Evolutionary conservation across 2,329 filamentous ascomycete genomes (phyloP).

Genomic region (Botrytis aclada): DNA sequence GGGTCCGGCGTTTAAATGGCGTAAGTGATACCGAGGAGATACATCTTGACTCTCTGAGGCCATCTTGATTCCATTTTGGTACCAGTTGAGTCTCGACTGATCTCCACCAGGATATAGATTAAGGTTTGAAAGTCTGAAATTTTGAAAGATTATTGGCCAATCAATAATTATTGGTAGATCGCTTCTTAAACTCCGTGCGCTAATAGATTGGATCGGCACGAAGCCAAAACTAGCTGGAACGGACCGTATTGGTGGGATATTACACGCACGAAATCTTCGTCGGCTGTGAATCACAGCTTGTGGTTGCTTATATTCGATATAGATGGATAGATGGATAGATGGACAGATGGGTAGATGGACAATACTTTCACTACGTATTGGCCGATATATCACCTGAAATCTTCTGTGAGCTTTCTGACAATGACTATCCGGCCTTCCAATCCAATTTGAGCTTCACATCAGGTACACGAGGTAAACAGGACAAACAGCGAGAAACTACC

Average conservation of each 20-base stretch:
- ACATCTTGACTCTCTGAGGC: background rate
- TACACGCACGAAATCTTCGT: background rate
- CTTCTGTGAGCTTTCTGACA: background rate
- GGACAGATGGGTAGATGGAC: too few species aligned
- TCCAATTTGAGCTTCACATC: background rate
- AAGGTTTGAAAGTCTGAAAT: background rate
- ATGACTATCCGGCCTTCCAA: background rate
- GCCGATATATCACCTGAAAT: background rate
- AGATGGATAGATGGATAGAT: too few species aligned
- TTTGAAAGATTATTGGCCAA: background rate
- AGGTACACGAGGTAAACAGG: background rate
- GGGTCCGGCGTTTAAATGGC: background rate
- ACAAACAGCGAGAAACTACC: background rate
- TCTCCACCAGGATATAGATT: constrained; percentile 2
- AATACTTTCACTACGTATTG: background rate
- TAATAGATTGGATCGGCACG: background rate
- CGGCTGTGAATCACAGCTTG: too few species aligned
- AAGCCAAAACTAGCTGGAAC: background rate
- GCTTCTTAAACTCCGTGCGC: background rate
- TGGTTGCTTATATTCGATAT: background rate
- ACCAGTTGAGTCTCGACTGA: background rate
- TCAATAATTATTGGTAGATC: constrained; percentile 1
- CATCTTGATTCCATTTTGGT: background rate
- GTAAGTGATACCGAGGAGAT: constrained; percentile 1
- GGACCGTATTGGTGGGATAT: background rate